Conservation (phyloP, 441 rosid genomes). For the Erodium texanum region DNA sequence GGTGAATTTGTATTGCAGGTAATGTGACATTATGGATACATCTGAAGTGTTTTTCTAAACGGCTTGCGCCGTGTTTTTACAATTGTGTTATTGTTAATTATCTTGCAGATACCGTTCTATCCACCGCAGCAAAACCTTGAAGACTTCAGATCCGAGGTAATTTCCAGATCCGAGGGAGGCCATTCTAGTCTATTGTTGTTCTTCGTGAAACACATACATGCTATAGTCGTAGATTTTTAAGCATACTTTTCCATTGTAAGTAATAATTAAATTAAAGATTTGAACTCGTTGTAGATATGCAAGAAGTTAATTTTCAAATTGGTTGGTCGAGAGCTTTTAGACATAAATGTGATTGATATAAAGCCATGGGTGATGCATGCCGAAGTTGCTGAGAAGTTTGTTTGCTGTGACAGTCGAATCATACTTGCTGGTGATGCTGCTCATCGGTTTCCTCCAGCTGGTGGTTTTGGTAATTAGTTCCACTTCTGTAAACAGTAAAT, state of each 20-base stretch:
- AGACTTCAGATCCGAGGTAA: conserved; percentile 72
- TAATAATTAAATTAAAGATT: conserved; percentile 33
- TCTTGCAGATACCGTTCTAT: conserved; percentile 69
- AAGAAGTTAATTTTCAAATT: conserved; percentile 61
- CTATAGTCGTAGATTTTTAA: background rate
- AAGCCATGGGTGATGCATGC: conserved; percentile 99
- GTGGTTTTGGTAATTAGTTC: conserved; percentile 79
- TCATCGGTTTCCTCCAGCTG: conserved; percentile 94
- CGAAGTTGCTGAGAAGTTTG: conserved; percentile 81
- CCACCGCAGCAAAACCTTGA: conserved; percentile 82
- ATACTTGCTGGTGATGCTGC: conserved; percentile 95
- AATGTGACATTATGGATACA: conserved; percentile 2
- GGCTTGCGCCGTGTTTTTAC: conserved; percentile 7
- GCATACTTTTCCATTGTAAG: conserved; percentile 6
- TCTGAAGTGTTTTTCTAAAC: background rate
- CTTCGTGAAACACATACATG: background rate
- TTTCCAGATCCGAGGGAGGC: no score
- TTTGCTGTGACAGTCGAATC: conserved; percentile 46
- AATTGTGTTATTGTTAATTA: conserved; percentile 12
- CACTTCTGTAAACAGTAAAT: background rate
- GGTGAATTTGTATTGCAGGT: conserved; percentile 96
- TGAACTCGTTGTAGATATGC: conserved; percentile 65
- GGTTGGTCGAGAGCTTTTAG: conserved; percentile 80
- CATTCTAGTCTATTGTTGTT: background rate
- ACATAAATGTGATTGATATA: conserved; percentile 60